Percentiles rank a stretch among this genome's conserved stretches.
Conservation (phyloP, 306 rosid species). For the Quercus ilex region DNA sequence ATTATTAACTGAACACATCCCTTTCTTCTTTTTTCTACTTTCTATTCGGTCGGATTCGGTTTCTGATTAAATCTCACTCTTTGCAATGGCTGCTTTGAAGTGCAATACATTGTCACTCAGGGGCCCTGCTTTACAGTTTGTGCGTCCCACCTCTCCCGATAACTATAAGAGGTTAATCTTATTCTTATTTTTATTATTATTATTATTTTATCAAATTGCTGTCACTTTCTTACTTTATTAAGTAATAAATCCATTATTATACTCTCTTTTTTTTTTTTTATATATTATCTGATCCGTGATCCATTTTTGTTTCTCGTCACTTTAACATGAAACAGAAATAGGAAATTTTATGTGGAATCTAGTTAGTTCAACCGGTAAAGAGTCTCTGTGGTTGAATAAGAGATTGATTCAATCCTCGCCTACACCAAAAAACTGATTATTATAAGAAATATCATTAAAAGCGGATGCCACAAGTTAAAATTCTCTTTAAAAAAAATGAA, state of each 20-base stretch:
- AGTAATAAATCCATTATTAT: too few relatives aligned
- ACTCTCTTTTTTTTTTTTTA: too few relatives aligned
- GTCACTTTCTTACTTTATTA: background rate
- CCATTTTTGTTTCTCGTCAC: too few relatives aligned
- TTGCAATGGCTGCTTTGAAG: slow-evolving; percentile 41
- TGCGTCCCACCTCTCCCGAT: slow-evolving; percentile 31
- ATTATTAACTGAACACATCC: background rate
- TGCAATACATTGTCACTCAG: slow-evolving; percentile 37
- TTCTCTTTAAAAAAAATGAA: fast-evolving
- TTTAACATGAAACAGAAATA: too few relatives aligned
- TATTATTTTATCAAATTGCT: background rate
- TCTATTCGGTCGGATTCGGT: background rate
- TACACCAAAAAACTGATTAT: too few relatives aligned
- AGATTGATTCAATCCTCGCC: fast-evolving
- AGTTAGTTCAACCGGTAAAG: fast-evolving
- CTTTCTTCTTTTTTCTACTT: too few relatives aligned
- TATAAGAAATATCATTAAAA: too few relatives aligned
- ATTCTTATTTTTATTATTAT: too few relatives aligned
- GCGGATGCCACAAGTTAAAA: fast-evolving
- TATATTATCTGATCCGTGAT: too few relatives aligned
- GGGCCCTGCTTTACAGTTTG: slow-evolving; percentile 39
- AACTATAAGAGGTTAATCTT: slow-evolving; percentile 36
- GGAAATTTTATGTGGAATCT: too few relatives aligned
- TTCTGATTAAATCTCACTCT: background rate
- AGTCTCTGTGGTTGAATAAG: fast-evolving